Base-by-base conservation (phyloP, 768 basidiomycete species). In the Serendipita indica region DNA sequence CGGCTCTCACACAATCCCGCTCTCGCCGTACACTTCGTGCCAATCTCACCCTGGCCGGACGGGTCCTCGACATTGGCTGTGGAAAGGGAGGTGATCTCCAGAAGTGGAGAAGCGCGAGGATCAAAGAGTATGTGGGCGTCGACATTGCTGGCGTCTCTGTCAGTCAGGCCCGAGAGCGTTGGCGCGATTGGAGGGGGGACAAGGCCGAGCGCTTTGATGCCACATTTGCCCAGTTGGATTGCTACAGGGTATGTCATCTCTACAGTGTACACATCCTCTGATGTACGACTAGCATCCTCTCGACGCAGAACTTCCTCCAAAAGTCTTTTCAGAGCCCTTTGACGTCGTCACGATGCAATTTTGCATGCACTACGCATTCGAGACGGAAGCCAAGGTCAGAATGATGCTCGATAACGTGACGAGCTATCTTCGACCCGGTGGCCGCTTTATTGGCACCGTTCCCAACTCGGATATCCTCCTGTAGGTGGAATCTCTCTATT, bases 281-380 rank as follows among this genome's bases (percentile, higher is more conserved):
- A 16, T 22, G 2, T 10, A 37, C 41, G 1, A 7, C 16, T 7
- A 33, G 16, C 25, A 41, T 32, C 43, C 18, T 41, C 52, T 43
- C 16, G 5, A n/a, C 16, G 41, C 18, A 43, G 41, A 43, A 6
- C 41, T 43, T 43, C 7, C 18, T 6, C 41, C 41, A n/a, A 6
- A n/a, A n/a, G 16, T 43, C 27, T 25, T 43, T 6, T 43, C 41
- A 5, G 7, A 43, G 30, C 83, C 83, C 3, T 96, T 96, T 67
- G 96, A 98, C 66, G 89, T 91, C 59, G 91, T 98, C 3, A 89
- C 90, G 2, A 89, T 97, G 90, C 96, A 99, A 68, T 99, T 99
- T 69, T 98, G 96, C 71, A 97, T 99, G 89, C 96, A 99, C 69
- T 98, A 99, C 67, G 96, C 96, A 5, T 98, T 99, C 68, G 92